These are phyloP conservation scores for Tylopilus sp. DNA, from an alignment of 768 basidiomycete genomes.

Conservation along the genomic window DNA sequence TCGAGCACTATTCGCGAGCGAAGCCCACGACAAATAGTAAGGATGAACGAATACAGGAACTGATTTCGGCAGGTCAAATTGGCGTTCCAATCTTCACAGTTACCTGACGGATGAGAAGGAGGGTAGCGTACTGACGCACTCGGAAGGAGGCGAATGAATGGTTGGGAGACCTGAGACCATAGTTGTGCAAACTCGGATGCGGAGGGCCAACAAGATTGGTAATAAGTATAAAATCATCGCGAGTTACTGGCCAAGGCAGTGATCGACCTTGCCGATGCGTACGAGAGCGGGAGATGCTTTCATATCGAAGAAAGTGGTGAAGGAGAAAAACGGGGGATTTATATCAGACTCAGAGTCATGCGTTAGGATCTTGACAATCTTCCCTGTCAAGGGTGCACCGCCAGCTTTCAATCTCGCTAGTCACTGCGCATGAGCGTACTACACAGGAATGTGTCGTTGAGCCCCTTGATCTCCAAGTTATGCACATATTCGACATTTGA, in stretches of 20 bases:
- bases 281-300: background rate
- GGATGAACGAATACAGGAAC: too few relatives aligned
- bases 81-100: too few relatives aligned
- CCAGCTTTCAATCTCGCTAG: too few relatives aligned
- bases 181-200: slow-evolving; percentile 11
- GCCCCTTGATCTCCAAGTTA: too few relatives aligned
- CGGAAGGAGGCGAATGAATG: slow-evolving; percentile 13
- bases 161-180: slow-evolving; percentile 15
- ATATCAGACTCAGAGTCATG: background rate
- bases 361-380: too few relatives aligned
- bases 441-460: too few relatives aligned
- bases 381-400: background rate
- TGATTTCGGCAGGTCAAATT: too few relatives aligned
- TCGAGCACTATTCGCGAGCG: too few relatives aligned
- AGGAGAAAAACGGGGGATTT: background rate
- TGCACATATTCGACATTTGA: too few relatives aligned
- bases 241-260: background rate
- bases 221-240: slow-evolving; percentile 17
- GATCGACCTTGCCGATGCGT: background rate
- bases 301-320: background rate
- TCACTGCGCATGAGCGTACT: too few relatives aligned
- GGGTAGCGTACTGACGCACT: background rate
- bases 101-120: slow-evolving; percentile 15
- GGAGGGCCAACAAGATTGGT: slow-evolving; percentile 20
- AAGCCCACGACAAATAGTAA: too few relatives aligned